A percentile compares a stretch with the other conserved stretches of the same genome.
Conservation (phyloP, 75 land plant species). For the Pseudotsuga menziesii region DNA sequence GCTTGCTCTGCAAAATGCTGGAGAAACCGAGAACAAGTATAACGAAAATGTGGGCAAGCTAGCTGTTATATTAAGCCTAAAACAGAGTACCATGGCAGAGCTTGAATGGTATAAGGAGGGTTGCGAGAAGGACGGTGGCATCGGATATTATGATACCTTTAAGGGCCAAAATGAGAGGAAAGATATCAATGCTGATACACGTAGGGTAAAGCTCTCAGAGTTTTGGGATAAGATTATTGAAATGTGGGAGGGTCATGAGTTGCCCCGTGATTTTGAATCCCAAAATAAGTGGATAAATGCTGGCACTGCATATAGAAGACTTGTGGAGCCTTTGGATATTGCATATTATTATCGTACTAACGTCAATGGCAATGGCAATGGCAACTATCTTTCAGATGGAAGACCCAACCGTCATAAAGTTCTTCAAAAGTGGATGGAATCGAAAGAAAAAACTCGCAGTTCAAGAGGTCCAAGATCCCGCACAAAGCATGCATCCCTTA, state of each 20-base stretch:
- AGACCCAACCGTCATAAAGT: no score
- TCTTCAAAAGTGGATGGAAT: no score
- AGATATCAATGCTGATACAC: background rate
- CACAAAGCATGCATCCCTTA: no score
- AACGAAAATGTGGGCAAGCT: background rate
- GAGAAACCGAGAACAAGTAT: background rate
- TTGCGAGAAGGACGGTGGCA: background rate
- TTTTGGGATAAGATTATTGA: constrained; percentile 19
- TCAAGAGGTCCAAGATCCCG: no score
- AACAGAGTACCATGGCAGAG: background rate
- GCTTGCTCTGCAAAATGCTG: background rate
- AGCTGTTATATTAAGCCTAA: background rate
- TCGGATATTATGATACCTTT: constrained; percentile 1
- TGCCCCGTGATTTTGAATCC: constrained; percentile 9
- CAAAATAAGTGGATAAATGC: constrained; percentile 19
- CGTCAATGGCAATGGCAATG: background rate
- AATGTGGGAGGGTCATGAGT: background rate
- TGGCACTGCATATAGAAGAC: constrained; percentile 9
- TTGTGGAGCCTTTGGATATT: constrained; percentile 18
- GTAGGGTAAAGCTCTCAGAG: background rate
- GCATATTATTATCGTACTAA: background rate
- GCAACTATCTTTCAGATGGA: background rate
- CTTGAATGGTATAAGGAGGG: background rate
- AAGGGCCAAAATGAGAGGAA: background rate
- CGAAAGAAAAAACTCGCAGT: no score